These are phyloP conservation scores for Colletotrichum neosansevieriae DNA, from an alignment of 2,329 filamentous ascomycete genomes.

Conservation along the genomic window DNA sequence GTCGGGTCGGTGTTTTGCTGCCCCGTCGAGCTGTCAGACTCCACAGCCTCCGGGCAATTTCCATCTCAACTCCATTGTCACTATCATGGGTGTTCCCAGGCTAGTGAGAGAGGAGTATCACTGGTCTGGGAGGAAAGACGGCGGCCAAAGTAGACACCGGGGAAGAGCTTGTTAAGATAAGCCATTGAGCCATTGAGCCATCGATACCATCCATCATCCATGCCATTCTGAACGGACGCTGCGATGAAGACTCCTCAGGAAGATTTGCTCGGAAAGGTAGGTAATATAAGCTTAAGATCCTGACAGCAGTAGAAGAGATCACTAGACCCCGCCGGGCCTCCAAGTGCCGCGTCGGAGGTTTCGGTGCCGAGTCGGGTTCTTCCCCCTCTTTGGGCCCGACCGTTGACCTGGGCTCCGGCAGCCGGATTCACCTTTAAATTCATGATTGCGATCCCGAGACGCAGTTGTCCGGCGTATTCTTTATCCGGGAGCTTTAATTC, in stretches of 20 bases:
- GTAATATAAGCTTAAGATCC: too few species aligned
- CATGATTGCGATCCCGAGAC: neutral
- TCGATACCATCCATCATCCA: neutral
- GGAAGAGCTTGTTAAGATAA: slow-evolving; percentile 15
- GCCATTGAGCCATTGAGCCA: neutral
- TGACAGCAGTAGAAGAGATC: too few species aligned
- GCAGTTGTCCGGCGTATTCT: neutral
- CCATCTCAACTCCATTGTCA: slow-evolving; percentile 12
- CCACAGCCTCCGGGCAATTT: slow-evolving; percentile 34
- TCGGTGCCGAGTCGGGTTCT: slow-evolving; percentile 29
- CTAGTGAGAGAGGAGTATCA: slow-evolving; percentile 12
- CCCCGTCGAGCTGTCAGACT: slow-evolving; percentile 1
- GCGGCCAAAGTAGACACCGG: too few species aligned
- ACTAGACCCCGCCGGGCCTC: too few species aligned
- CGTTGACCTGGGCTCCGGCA: neutral
- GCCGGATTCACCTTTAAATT: neutral
- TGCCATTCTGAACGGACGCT: neutral
- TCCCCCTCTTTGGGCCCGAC: slow-evolving; percentile 10
- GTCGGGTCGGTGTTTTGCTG: neutral
- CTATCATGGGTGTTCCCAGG: slow-evolving; percentile 21
- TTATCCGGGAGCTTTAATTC: slow-evolving; percentile 4
- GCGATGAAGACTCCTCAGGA: neutral
- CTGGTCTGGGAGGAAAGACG: neutral
- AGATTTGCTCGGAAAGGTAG: too few species aligned
- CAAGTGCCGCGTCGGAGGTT: neutral